Evolutionary conservation across 805 yeast genomes (phyloP), one percentile per base, ranked within the genome.

Genomic region (Nakazawaea holstii): DNA sequence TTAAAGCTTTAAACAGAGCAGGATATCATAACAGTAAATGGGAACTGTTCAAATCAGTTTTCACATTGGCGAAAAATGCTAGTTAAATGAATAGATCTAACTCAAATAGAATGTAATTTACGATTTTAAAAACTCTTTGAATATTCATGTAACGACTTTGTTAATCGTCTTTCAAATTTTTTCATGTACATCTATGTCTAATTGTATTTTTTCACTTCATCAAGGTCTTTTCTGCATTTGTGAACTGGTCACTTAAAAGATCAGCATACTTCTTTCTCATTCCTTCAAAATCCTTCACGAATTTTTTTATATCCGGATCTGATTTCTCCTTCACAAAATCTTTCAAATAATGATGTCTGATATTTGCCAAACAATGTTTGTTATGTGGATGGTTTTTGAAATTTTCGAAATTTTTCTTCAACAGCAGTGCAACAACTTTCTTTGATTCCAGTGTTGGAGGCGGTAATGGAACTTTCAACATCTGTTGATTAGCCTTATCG

Each of bases 11-110:
- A 64, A 91, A 90, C 59, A 75, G 77, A 36, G 92, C 91, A 24
- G 95, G 96, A 26, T 94, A 94, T 58, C 87, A 86, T 54, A 75
- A 67, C 44, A 79, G 92, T 44, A 53, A 74, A 36, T 87, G 95
- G 94, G 80, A 80, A 52, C 79, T 77, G 56, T 55, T 79, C 35
- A 79, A 77, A 54, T 77, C 83, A 4, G 53, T 81, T 35, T 69
- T 77, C 45, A 69, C 77, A 0, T 56, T 80, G 53, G 81, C 84
- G n/a, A 74, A 66, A 52, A 74, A 72, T 53, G 67, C 72, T 35
- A 55, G 50, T 30, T 60, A 49, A 48, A 14, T n/a, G 24, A 15
- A 42, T 6, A 39, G 3, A 31, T 39, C 4, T 33, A 24, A 27
- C 11, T 14, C 8, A 35, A 9, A 40, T 35, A 11, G 24, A 9